These are phyloP conservation scores for Parmales sp. DNA, from an alignment of 108 stramenopile species.

Conservation along the genomic window DNA sequence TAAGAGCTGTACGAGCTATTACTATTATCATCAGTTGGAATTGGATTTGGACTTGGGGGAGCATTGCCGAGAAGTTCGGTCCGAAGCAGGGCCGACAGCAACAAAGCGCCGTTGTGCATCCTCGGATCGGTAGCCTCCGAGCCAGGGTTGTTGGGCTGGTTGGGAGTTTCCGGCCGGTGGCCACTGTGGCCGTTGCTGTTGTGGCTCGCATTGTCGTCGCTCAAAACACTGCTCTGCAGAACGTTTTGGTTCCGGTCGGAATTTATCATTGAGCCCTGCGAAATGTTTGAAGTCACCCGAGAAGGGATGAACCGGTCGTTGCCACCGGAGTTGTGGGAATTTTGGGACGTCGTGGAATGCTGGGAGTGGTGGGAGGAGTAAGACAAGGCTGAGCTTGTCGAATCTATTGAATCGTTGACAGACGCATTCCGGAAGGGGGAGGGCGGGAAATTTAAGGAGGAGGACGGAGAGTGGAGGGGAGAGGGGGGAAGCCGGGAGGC, in stretches of 20 bases:
- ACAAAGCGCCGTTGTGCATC: too few relatives aligned
- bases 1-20: too few relatives aligned
- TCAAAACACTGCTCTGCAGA: not conserved
- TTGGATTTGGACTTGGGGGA: too few relatives aligned
- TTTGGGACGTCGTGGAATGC: too few relatives aligned
- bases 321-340: not conserved
- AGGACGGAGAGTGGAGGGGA: not conserved
- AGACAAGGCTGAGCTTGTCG: too few relatives aligned
- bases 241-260: not conserved
- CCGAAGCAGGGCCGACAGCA: too few relatives aligned
- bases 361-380: too few relatives aligned
- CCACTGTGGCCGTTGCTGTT: not conserved
- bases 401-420: too few relatives aligned
- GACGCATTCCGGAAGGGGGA: not conserved
- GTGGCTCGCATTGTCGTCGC: not conserved
- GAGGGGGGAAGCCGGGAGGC: too few relatives aligned
- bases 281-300: conserved; percentile 47
- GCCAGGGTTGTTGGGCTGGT: not conserved
- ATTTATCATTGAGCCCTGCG: conserved; percentile 9
- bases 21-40: too few relatives aligned
- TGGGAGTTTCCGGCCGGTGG: not conserved
- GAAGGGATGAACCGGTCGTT: conserved; percentile 71
- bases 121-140: not conserved
- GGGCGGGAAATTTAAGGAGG: not conserved
- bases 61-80: too few relatives aligned